These are phyloP conservation scores for Alternaria solani DNA, from an alignment of 2,329 filamentous ascomycete species.

Conservation along the genomic window DNA sequence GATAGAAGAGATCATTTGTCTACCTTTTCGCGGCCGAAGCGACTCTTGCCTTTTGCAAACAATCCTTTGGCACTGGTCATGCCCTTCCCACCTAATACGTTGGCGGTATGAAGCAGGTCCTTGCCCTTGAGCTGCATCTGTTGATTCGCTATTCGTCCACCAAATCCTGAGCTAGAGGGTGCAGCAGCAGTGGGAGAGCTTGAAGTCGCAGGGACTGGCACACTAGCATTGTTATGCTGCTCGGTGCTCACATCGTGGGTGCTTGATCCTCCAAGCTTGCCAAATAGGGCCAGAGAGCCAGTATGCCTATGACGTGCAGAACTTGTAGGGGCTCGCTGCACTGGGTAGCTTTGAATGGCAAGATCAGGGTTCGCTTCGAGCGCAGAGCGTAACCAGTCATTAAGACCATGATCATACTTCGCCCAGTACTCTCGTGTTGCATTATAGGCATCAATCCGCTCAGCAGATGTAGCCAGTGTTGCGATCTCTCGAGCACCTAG, in stretches of 20 bases:
- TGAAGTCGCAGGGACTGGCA: constrained; percentile 39
- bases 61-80: constrained; percentile 88
- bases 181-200: constrained; percentile 31
- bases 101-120: constrained; percentile 84
- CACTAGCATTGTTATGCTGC: constrained; percentile 32
- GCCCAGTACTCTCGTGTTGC: constrained; percentile 76
- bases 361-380: constrained; percentile 63
- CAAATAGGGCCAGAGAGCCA: constrained; percentile 48
- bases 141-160: constrained; percentile 33
- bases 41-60: constrained; percentile 88
- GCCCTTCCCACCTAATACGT: constrained; percentile 71
- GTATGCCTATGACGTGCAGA: constrained; percentile 47
- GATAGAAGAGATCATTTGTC: constrained; percentile 70
- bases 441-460: constrained; percentile 78
- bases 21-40: constrained; percentile 84
- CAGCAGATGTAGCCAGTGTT: constrained; percentile 68
- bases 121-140: constrained; percentile 82
- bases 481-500: constrained; percentile 79
- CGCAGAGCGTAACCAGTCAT: constrained; percentile 63
- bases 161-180: constrained; percentile 31
- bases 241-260: constrained; percentile 26
- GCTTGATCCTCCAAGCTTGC: constrained; percentile 42
- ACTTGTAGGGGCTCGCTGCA: constrained; percentile 38
- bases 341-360: constrained; percentile 38
- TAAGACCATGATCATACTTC: constrained; percentile 76